Evolutionary conservation across 345 rosid species (phyloP), one percentile per base, ranked within the genome.

Genomic region (Eucalyptus curtisii): DNA sequence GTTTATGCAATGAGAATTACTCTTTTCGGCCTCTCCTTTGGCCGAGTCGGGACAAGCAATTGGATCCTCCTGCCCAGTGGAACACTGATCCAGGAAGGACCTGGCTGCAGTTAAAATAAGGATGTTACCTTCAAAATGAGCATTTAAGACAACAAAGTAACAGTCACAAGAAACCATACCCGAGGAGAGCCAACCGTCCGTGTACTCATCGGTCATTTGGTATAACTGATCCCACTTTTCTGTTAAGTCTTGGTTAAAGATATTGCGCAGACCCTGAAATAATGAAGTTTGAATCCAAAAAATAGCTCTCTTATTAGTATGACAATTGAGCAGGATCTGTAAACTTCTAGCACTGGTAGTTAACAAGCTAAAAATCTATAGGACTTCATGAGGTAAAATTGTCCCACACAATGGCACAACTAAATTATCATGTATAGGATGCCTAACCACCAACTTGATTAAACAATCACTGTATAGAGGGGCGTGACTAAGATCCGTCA

Each of bases 101-200:
- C 93, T 92, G 87, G 99, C 99, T 97, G 91, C 90, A 92, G 85
- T 92, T 45, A 81, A 88, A 81, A 88, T 89, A 91, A 61, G 90
- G 86, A 71, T 64, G 87, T 42, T 86, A 61, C 87, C 59, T 27
- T 88, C 88, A 89, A 55, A 37, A 37, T 24, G 19, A 90, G 86
- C 80, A 90, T 80, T 71, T 89, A 55, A 86, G 44, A 20, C 64
- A 20, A 50, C 24, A 27, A 48, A 68, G 64, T n/a, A 81, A 79
- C 49, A 7, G 86, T 50, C 14, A 33, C 33, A 6, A 37, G 86
- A 76, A 52, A 87, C 49, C 53, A 64, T 92, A 95, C 99, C 99
- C 3, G 99, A 95, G 48, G 99, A 96, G 45, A 96, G 94, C 99
- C 98, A 97, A 88, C 88, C 90, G 82, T 95, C 98, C 40, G 99